phyloP scores from a whole-genome alignment of 352 stramenopile genomes.

The Phytopythium montanum region DNA sequence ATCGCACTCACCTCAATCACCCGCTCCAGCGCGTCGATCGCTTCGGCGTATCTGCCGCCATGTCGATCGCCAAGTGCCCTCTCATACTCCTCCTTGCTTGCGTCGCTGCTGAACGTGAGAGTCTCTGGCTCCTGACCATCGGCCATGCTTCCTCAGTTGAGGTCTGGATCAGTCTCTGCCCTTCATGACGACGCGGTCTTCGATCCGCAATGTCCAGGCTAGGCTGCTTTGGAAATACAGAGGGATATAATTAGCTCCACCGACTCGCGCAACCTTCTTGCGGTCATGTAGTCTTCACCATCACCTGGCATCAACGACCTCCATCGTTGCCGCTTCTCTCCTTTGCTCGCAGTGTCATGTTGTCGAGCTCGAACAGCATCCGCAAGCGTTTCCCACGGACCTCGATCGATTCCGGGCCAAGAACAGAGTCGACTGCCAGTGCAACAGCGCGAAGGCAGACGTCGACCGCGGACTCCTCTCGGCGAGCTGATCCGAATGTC shows the following conservation, averaged over 20 bases:
- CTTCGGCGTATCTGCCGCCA: constrained; percentile 32
- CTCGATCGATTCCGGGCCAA: constrained; percentile 39
- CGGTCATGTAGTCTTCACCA: no score
- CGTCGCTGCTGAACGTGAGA: constrained; percentile 20
- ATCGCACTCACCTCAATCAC: constrained; percentile 37
- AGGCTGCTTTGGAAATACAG: neutral
- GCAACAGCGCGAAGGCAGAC: constrained; percentile 20
- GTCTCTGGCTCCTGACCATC: neutral
- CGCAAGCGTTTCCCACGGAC: constrained; percentile 29
- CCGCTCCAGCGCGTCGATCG: constrained; percentile 31
- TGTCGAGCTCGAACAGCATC: constrained; percentile 48
- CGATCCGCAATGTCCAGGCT: neutral
- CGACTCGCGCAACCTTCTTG: neutral
- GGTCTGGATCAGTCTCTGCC: neutral
- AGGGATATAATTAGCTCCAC: constrained; percentile 3
- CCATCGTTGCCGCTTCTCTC: neutral
- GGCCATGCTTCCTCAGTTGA: neutral
- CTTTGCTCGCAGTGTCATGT: constrained; percentile 21
- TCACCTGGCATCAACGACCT: neutral
- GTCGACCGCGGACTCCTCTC: constrained; percentile 9
- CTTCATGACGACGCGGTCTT: neutral
- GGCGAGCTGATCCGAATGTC: neutral
- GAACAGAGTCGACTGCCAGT: constrained; percentile 26
- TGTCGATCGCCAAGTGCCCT: constrained; percentile 33
- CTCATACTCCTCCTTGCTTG: constrained; percentile 20